Percentiles rank a stretch among this genome's conserved stretches.
Conservation (phyloP, 1,139 yeast genomes). For the Saccharomyces hybrid region DNA sequence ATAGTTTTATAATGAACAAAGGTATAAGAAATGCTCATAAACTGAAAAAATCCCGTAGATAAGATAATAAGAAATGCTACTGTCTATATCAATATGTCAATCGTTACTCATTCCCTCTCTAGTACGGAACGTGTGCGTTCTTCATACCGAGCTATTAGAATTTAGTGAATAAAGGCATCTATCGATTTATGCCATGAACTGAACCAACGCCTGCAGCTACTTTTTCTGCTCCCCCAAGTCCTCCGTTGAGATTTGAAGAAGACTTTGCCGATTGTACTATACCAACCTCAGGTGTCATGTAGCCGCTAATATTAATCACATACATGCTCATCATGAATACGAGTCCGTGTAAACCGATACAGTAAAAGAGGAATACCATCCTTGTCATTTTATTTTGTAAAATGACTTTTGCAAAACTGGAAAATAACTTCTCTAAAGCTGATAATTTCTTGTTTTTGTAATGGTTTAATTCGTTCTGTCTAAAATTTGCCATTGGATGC, state of each 20-base stretch:
- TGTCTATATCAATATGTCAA: not conserved
- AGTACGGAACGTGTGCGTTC: not conserved
- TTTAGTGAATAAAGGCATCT: not conserved
- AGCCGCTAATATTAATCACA: constrained; percentile 44
- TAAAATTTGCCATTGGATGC: constrained; percentile 79
- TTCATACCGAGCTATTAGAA: not conserved
- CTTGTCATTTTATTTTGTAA: constrained; percentile 69
- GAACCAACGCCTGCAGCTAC: not conserved
- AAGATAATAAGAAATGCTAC: not conserved
- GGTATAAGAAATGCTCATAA: not conserved
- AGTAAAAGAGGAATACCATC: constrained; percentile 65
- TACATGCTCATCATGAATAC: constrained; percentile 62
- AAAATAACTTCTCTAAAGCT: constrained; percentile 71
- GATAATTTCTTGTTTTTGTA: constrained; percentile 59
- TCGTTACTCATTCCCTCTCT: not conserved
- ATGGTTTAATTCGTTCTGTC: constrained; percentile 70
- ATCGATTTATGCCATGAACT: not conserved
- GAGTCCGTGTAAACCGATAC: constrained; percentile 65
- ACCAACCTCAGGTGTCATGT: constrained; percentile 44
- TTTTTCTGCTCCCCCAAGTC: not conserved
- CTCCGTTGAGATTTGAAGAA: not conserved
- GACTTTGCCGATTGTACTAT: constrained; percentile 14
- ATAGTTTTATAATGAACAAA: not conserved
- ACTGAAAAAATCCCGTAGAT: not conserved
- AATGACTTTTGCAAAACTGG: constrained; percentile 64